A percentile compares a stretch with the other conserved stretches of the same genome.
These are phyloP conservation scores for Penicillium coprophilum DNA, from an alignment of 495 filamentous ascomycete species.

Conservation along the genomic window DNA sequence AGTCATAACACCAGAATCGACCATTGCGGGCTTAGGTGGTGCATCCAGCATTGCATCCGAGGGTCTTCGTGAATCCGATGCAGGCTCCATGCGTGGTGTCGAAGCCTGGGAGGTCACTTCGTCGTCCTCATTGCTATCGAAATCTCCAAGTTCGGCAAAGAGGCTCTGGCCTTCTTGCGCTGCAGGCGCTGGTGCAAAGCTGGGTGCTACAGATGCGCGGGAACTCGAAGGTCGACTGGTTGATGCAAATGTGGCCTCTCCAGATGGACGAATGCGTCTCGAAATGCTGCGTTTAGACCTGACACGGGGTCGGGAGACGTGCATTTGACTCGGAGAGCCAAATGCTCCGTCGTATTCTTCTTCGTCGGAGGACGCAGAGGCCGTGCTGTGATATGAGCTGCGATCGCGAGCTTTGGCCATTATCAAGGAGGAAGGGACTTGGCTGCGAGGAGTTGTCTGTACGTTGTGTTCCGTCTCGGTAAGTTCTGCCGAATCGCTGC, in stretches of 20 bases:
- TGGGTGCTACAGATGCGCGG: conserved; percentile 51
- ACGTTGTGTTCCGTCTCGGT: conserved; percentile 81
- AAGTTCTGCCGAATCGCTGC: conserved; percentile 64
- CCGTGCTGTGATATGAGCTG: conserved; percentile 79
- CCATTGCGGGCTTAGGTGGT: conserved; percentile 53
- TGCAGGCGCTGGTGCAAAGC: conserved; percentile 45
- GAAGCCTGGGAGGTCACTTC: conserved; percentile 56
- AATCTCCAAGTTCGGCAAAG: conserved; percentile 82
- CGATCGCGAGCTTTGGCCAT: conserved; percentile 55
- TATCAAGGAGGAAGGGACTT: conserved; percentile 41
- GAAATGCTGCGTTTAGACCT: conserved; percentile 62
- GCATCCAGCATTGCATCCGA: conserved; percentile 35
- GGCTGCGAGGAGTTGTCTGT: conserved; percentile 45
- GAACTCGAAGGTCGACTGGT: conserved; percentile 50
- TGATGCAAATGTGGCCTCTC: conserved; percentile 59
- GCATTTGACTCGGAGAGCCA: conserved; percentile 61
- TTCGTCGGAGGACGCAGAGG: conserved; percentile 84
- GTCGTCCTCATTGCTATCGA: conserved; percentile 64
- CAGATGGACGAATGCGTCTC: conserved; percentile 62
- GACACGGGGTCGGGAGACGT: conserved; percentile 68
- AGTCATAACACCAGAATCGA: conserved; percentile 86
- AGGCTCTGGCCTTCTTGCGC: conserved; percentile 71
- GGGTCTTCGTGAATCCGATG: conserved; percentile 38
- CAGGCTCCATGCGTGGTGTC: conserved; percentile 49
- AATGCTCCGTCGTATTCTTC: conserved; percentile 56